Conservation (phyloP, 495 filamentous ascomycete species). For the Lichina pygmaea region DNA sequence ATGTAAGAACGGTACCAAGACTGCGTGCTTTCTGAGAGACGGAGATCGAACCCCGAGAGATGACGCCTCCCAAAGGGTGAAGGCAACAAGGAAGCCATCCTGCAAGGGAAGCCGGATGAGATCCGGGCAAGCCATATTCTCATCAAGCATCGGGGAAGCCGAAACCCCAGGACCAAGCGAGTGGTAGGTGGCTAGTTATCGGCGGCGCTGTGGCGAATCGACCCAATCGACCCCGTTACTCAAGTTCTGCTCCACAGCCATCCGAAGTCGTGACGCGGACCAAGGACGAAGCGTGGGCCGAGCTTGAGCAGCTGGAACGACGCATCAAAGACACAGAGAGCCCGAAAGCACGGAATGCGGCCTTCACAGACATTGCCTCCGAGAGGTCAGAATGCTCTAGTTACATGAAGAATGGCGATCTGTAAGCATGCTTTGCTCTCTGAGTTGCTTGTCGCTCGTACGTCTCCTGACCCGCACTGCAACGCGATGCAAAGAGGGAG, state of each 20-base stretch:
- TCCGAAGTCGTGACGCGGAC: constrained; percentile 55
- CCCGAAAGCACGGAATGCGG: constrained; percentile 22
- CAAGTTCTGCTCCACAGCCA: background rate
- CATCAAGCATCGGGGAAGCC: constrained; percentile 72
- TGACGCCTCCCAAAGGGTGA: too few species aligned
- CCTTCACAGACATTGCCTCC: constrained; percentile 54
- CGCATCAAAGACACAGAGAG: constrained; percentile 24
- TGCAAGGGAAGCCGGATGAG: constrained; percentile 17
- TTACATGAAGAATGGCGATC: constrained; percentile 74
- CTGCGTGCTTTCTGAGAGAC: too few species aligned
- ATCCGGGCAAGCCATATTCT: constrained; percentile 78
- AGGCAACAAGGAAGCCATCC: background rate
- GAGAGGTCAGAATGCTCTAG: constrained; percentile 89
- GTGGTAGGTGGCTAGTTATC: constrained; percentile 19
- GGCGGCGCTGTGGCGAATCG: background rate
- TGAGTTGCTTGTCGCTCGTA: background rate
- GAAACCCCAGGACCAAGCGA: constrained; percentile 76
- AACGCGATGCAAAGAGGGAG: constrained; percentile 32
- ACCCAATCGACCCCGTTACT: background rate
- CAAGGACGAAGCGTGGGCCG: constrained; percentile 62
- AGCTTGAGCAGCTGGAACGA: constrained; percentile 43
- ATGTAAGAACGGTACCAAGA: too few species aligned
- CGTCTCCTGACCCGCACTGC: background rate
- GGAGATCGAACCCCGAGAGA: too few species aligned
- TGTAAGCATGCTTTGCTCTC: constrained; percentile 22